Percentiles rank a stretch among this genome's conserved stretches.
phyloP scores from a whole-genome alignment of 345 rosid genomes.

The Tarenaya hassleriana region DNA sequence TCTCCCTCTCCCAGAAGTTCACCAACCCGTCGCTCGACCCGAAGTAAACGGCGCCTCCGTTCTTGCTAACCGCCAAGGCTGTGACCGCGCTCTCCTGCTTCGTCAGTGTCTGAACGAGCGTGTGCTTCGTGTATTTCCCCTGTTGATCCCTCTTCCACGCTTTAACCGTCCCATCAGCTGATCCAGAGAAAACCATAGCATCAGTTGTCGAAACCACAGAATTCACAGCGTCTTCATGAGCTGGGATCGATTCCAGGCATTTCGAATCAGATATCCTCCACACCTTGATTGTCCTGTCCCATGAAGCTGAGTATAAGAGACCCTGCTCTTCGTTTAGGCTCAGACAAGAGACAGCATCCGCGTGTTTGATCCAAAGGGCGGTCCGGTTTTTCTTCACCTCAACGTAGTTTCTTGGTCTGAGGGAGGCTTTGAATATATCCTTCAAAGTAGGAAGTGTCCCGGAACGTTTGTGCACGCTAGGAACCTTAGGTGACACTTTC shows the following conservation, averaged over 20 bases:
- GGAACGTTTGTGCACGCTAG: constrained; percentile 56
- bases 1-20: constrained; percentile 76
- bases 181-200: constrained; percentile 67
- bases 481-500: constrained; percentile 66
- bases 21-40: constrained; percentile 93
- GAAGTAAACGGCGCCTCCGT: constrained; percentile 50
- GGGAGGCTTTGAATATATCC: constrained; percentile 79
- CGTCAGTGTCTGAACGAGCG: constrained; percentile 45
- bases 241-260: constrained; percentile 70
- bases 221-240: constrained; percentile 95
- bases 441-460: constrained; percentile 83
- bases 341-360: constrained; percentile 80
- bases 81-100: constrained; percentile 92
- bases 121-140: constrained; percentile 55
- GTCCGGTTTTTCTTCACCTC: constrained; percentile 61
- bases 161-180: constrained; percentile 90
- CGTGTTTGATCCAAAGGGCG: constrained; percentile 88
- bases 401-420: constrained; percentile 76
- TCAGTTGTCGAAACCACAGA: constrained; percentile 51
- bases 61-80: constrained; percentile 51
- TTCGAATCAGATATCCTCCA: constrained; percentile 88
- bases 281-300: constrained; percentile 89
- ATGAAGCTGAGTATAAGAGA: constrained; percentile 76
- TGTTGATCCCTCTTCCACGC: constrained; percentile 66
- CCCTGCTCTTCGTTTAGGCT: constrained; percentile 62